Evolutionary conservation across 148 eudicot species (phyloP).

Genomic region (Euryodendron excelsum): DNA sequence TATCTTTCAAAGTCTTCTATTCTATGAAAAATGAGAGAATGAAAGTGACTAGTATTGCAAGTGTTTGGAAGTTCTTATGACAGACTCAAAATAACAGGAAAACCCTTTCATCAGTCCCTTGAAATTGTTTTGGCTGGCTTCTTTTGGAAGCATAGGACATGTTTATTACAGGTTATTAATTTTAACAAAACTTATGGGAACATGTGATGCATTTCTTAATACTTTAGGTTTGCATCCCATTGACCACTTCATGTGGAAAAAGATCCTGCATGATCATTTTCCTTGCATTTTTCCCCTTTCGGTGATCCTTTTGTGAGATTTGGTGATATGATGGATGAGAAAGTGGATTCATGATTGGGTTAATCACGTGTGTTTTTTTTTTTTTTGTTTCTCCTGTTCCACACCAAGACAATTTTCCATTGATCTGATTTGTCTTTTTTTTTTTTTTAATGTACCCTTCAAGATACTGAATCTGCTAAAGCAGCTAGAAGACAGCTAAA

Average conservation of each 20-base stretch:
- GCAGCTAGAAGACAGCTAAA: slow-evolving; percentile 69
- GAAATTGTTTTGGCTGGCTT: not conserved
- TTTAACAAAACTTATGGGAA: not conserved
- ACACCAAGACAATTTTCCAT: not conserved
- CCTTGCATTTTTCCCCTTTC: not conserved
- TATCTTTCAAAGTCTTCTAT: too few relatives aligned
- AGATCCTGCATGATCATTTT: not conserved
- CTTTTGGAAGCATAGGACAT: not conserved
- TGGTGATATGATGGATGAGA: not conserved
- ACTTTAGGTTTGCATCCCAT: not conserved
- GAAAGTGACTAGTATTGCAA: too few relatives aligned
- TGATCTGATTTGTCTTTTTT: not conserved
- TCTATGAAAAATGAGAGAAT: too few relatives aligned
- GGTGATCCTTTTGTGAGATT: not conserved
- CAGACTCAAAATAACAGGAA: not conserved
- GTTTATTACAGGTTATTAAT: not conserved
- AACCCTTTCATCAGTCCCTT: not conserved
- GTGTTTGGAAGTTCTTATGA: not conserved
- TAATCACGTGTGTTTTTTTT: too few relatives aligned
- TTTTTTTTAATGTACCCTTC: not conserved
- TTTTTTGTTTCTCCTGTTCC: too few relatives aligned
- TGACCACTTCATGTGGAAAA: not conserved
- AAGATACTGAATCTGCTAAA: slow-evolving; percentile 68
- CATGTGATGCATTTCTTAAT: too few relatives aligned
- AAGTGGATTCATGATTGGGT: not conserved